These are phyloP conservation scores for Dactylellina leptospora DNA, from an alignment of 2,329 filamentous ascomycete species.

Conservation along the genomic window DNA sequence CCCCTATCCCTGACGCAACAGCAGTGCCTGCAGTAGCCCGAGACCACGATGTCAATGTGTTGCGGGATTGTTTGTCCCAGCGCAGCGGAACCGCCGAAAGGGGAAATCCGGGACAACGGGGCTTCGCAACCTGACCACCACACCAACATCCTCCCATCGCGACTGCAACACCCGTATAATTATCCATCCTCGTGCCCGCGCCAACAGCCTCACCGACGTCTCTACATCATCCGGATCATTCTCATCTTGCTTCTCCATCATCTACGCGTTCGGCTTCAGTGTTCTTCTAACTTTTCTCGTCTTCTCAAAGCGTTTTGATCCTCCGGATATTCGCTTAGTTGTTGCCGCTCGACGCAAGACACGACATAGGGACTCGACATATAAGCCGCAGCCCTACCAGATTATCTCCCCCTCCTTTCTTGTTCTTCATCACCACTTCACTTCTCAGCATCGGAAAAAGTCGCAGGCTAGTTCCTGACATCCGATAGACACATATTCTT, in stretches of 20 bases:
- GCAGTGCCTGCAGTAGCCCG: too few relatives aligned
- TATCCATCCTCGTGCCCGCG: slow-evolving; percentile 9
- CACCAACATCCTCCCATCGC: too few relatives aligned
- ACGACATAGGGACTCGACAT: slow-evolving; percentile 33
- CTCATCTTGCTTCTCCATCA: not conserved
- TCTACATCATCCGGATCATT: not conserved
- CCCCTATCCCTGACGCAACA: not conserved
- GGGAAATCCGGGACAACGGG: slow-evolving; percentile 49
- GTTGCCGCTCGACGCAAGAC: slow-evolving; percentile 34
- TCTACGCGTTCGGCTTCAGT: not conserved
- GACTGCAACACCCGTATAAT: slow-evolving; percentile 40
- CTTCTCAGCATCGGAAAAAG: not conserved
- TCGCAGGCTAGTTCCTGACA: not conserved
- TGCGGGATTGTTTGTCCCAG: slow-evolving; percentile 24
- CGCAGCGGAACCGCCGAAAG: slow-evolving; percentile 43
- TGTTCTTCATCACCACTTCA: slow-evolving; percentile 7
- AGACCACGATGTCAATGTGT: not conserved
- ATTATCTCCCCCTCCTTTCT: slow-evolving; percentile 1
- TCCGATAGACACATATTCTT: not conserved
- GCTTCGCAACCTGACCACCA: slow-evolving; percentile 45
- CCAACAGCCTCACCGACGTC: not conserved
- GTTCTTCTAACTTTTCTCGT: not conserved
- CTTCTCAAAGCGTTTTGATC: slow-evolving; percentile 7
- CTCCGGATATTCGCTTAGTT: slow-evolving; percentile 30
- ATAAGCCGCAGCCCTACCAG: slow-evolving; percentile 25